phyloP scores from a whole-genome alignment of 306 rosid genomes.

The Cucumis cinereus region DNA sequence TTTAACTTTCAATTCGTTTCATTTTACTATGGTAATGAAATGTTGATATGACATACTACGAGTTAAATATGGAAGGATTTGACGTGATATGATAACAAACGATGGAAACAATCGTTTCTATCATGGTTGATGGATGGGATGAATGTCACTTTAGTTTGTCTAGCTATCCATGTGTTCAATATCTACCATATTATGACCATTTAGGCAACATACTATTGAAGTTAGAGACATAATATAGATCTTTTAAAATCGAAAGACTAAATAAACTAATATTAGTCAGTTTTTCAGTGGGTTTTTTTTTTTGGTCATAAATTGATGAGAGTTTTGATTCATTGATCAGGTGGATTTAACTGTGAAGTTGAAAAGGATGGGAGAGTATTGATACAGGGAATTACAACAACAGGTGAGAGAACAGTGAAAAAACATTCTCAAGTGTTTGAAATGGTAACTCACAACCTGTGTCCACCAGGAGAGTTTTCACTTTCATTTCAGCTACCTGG shows the following conservation, averaged over 20 bases:
- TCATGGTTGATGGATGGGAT: not conserved
- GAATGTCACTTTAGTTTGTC: not conserved
- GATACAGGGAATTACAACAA: slow-evolving; percentile 46
- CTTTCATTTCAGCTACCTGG: slow-evolving; percentile 64
- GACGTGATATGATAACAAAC: not conserved
- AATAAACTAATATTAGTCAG: not conserved
- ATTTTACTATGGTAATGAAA: too few species aligned
- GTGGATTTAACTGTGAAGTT: slow-evolving; percentile 53
- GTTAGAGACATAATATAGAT: not conserved
- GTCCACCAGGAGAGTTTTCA: slow-evolving; percentile 65
- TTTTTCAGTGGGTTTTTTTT: not conserved
- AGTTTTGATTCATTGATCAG: slow-evolving; percentile 28
- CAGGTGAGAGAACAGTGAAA: slow-evolving; percentile 54
- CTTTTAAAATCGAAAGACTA: not conserved
- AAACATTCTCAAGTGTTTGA: slow-evolving; percentile 58
- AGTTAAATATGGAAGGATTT: too few species aligned
- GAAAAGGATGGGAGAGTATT: slow-evolving; percentile 44
- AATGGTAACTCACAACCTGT: slow-evolving; percentile 62
- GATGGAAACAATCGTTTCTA: not conserved
- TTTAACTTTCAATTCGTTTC: not conserved
- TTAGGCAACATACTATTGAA: not conserved
- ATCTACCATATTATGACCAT: not conserved
- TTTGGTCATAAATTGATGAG: slow-evolving; percentile 1
- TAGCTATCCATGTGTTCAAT: not conserved
- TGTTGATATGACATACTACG: too few species aligned